These are phyloP conservation scores for Kwoniella pini DNA, from an alignment of 768 basidiomycete genomes.

Conservation along the genomic window DNA sequence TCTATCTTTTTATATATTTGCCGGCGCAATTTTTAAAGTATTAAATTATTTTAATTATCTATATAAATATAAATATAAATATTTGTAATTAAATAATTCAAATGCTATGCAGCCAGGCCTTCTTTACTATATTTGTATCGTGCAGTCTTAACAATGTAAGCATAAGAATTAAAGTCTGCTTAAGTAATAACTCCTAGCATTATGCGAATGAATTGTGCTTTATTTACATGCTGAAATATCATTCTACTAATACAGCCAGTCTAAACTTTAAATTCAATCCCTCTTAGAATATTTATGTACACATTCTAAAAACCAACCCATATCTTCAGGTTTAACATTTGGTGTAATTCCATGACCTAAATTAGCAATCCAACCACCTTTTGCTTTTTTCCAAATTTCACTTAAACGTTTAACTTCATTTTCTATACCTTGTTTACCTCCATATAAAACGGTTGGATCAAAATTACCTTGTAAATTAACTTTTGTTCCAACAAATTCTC, in stretches of 20 bases:
- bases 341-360: constrained; percentile 97
- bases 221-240: too few species aligned
- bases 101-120: constrained; percentile 23
- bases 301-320: constrained; percentile 87
- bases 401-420: constrained; percentile 78
- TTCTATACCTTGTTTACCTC: constrained; percentile 83
- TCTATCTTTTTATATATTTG: constrained; percentile 15
- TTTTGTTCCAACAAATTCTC: constrained; percentile 60
- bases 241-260: background rate
- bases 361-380: constrained; percentile 92
- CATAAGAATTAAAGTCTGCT: too few species aligned
- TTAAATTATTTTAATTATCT: too few species aligned
- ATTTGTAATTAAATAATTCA: background rate
- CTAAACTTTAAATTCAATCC: background rate
- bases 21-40: constrained; percentile 17
- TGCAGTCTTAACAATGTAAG: too few species aligned
- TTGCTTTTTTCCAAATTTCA: constrained; percentile 65
- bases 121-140: background rate
- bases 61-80: background rate
- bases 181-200: too few species aligned
- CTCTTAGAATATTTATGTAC: constrained; percentile 53
- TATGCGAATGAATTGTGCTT: too few species aligned
- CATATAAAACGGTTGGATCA: constrained; percentile 84
- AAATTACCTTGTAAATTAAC: constrained; percentile 75
- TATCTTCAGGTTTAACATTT: constrained; percentile 88